Evolutionary conservation across 2,329 filamentous ascomycete genomes (phyloP).

Genomic region (Paecilomyces formosus): DNA sequence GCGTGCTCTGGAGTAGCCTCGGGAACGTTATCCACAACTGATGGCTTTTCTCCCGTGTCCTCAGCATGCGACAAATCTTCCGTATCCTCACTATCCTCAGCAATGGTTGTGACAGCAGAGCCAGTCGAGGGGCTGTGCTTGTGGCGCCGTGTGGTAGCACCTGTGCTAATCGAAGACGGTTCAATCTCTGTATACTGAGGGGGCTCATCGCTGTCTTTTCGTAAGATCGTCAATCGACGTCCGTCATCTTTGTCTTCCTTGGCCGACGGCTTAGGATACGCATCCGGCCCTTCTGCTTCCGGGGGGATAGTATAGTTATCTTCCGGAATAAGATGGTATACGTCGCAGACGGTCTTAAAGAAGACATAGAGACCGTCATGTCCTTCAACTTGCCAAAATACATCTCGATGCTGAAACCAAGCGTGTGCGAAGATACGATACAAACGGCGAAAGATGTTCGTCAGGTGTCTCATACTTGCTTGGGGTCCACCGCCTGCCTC

Average conservation of each 20-base stretch:
- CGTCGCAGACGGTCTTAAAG: slow-evolving; percentile 95
- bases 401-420: slow-evolving; percentile 93
- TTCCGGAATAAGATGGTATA: slow-evolving; percentile 78
- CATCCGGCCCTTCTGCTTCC: slow-evolving; percentile 80
- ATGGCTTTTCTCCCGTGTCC: background rate
- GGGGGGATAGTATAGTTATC: slow-evolving; percentile 95
- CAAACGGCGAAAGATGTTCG: slow-evolving; percentile 88
- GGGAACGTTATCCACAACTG: background rate
- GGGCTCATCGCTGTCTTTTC: slow-evolving; percentile 21
- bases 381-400: slow-evolving; percentile 90
- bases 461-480: slow-evolving; percentile 58
- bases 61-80: background rate
- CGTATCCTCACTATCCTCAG: slow-evolving; percentile 58
- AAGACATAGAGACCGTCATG: slow-evolving; percentile 90
- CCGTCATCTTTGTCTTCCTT: slow-evolving; percentile 17
- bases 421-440: slow-evolving; percentile 98
- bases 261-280: slow-evolving; percentile 14
- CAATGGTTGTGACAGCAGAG: slow-evolving; percentile 70
- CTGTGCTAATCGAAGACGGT: slow-evolving; percentile 47
- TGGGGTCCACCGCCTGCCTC: slow-evolving; percentile 35
- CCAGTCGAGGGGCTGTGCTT: slow-evolving; percentile 74
- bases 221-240: slow-evolving; percentile 29
- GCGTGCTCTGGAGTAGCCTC: background rate
- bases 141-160: slow-evolving; percentile 72
- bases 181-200: slow-evolving; percentile 17